Evolutionary conservation across 805 yeast genomes (phyloP).

Genomic region (Peterozyma xylosa): DNA sequence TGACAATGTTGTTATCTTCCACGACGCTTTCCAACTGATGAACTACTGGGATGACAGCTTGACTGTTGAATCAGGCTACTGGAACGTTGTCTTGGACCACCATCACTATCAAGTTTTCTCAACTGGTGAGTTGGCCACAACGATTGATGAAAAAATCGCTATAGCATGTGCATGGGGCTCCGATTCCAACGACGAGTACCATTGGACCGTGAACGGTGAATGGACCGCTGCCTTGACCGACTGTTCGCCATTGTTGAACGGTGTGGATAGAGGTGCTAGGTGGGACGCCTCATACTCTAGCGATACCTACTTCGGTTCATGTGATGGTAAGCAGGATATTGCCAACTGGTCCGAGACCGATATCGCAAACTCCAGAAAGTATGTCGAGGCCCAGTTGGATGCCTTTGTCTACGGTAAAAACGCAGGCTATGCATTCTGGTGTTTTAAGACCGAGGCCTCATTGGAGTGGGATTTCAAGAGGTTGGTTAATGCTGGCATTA

Average conservation of each 20-base stretch:
- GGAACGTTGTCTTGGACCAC: constrained; percentile 77
- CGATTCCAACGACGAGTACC: constrained; percentile 27
- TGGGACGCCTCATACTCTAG: constrained; percentile 43
- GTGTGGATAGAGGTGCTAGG: constrained; percentile 61
- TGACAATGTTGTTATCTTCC: constrained; percentile 43
- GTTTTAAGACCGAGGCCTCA: constrained; percentile 58
- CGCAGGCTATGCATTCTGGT: constrained; percentile 67
- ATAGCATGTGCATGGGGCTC: constrained; percentile 44
- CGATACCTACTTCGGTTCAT: constrained; percentile 33
- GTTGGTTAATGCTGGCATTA: constrained; percentile 39
- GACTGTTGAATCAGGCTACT: constrained; percentile 27
- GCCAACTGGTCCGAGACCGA: constrained; percentile 34
- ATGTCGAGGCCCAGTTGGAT: constrained; percentile 55
- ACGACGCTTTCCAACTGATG: constrained; percentile 55
- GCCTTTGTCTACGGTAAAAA: constrained; percentile 26
- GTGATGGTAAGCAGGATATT: constrained; percentile 30
- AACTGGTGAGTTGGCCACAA: constrained; percentile 44
- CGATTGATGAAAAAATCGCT: constrained; percentile 54
- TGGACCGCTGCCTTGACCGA: constrained; percentile 70
- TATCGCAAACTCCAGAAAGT: constrained; percentile 38
- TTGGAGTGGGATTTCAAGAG: constrained; percentile 60
- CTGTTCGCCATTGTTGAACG: constrained; percentile 64
- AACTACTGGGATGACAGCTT: constrained; percentile 49
- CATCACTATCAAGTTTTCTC: constrained; percentile 90
- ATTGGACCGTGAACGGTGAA: constrained; percentile 57